Percentiles rank a stretch among this genome's conserved stretches.
These are phyloP conservation scores for Setaria viridis DNA, from an alignment of 202 grass and related monocot genomes.

Conservation along the genomic window DNA sequence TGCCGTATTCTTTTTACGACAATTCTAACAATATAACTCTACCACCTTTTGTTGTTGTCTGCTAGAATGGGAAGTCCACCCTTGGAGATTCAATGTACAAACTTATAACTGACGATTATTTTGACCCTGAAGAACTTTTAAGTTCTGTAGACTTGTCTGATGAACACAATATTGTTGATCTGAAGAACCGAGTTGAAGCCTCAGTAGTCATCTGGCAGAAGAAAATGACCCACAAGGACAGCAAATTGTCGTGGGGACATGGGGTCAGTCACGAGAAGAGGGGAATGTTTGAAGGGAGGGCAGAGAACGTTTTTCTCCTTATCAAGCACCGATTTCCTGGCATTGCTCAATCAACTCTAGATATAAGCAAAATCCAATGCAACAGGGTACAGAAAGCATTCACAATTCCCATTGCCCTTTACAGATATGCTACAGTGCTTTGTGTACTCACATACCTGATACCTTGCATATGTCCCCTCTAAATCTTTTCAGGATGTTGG, in stretches of 20 bases:
- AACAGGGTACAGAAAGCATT: constrained; percentile 61
- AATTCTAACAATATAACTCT: constrained; percentile 13
- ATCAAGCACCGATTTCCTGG: constrained; percentile 87
- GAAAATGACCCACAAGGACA: constrained; percentile 80
- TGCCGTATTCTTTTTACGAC: neutral
- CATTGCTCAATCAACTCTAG: constrained; percentile 75
- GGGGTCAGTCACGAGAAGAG: constrained; percentile 78
- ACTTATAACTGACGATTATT: constrained; percentile 76
- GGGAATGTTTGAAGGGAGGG: constrained; percentile 86
- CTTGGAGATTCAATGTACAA: constrained; percentile 91
- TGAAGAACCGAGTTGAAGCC: constrained; percentile 89
- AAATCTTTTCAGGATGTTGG: constrained; percentile 72
- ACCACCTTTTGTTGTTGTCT: constrained; percentile 13
- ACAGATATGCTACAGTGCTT: constrained; percentile 15
- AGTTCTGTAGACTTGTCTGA: constrained; percentile 61
- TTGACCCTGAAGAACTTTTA: constrained; percentile 76
- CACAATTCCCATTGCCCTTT: neutral
- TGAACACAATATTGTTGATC: constrained; percentile 86
- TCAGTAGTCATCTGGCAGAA: constrained; percentile 91
- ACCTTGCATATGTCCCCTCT: neutral
- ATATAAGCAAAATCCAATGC: constrained; percentile 92
- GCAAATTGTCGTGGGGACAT: constrained; percentile 68
- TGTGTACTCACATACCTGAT: neutral
- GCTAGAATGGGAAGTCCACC: constrained; percentile 79
- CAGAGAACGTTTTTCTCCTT: constrained; percentile 80